Percentiles rank a stretch among this genome's conserved stretches.
Evolutionary conservation across 1,284 basidiomycete genomes (phyloP).

Genomic region (Afroboletus lepidellus): DNA sequence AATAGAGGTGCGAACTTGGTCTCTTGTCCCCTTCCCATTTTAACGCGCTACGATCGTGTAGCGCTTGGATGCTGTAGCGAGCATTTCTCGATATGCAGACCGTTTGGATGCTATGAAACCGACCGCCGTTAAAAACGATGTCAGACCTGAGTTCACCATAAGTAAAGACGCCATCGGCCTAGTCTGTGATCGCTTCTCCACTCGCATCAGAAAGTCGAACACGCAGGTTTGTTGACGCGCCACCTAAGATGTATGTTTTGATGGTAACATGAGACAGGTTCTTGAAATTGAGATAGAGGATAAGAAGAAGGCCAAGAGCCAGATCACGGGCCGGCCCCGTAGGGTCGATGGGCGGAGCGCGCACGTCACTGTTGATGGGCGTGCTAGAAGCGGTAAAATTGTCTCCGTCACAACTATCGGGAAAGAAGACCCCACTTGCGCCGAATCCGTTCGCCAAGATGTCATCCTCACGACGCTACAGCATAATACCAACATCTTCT

Average conservation of each 20-base stretch:
- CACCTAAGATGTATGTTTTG: background rate
- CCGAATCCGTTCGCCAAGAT: slow-evolving; percentile 39
- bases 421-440: slow-evolving; percentile 40
- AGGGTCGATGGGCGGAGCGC: slow-evolving; percentile 24
- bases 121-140: slow-evolving; percentile 41
- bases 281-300: slow-evolving; percentile 19
- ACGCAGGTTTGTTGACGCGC: slow-evolving; percentile 34
- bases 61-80: slow-evolving; percentile 38
- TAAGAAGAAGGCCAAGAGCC: slow-evolving; percentile 1
- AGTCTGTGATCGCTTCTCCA: slow-evolving; percentile 43
- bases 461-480: slow-evolving; percentile 42
- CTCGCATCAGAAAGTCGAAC: slow-evolving; percentile 31
- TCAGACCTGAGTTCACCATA: slow-evolving; percentile 27
- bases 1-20: slow-evolving; percentile 12
- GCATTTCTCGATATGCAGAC: slow-evolving; percentile 41
- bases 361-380: slow-evolving; percentile 22
- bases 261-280: slow-evolving; percentile 10
- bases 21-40: background rate
- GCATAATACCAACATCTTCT: slow-evolving; percentile 30
- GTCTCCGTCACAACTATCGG: slow-evolving; percentile 43
- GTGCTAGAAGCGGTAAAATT: slow-evolving; percentile 22
- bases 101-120: slow-evolving; percentile 42
- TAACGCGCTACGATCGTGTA: slow-evolving; percentile 21
- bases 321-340: slow-evolving; percentile 15
- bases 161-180: slow-evolving; percentile 34